A percentile compares a stretch with the other conserved stretches of the same genome.
Evolutionary conservation across 2,329 filamentous ascomycete species (phyloP).

Genomic region (Sarocladiaceae sp.): DNA sequence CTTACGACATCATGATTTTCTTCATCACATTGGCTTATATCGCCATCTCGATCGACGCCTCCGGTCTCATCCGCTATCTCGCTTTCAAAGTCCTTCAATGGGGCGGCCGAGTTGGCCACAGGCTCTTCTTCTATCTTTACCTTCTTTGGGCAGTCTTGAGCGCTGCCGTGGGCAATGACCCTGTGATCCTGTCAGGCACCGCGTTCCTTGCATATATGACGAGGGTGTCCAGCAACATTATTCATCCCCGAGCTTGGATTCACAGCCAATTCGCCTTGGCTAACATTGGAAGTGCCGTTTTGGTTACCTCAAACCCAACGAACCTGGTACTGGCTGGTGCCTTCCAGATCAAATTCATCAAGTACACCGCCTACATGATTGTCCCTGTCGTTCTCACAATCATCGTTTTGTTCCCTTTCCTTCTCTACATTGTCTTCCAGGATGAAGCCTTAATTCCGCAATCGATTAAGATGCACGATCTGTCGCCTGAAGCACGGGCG

Average conservation of each 20-base stretch:
- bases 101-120: constrained; percentile 60
- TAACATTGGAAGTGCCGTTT: constrained; percentile 67
- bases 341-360: constrained; percentile 64
- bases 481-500: constrained; percentile 37
- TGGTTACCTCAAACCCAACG: constrained; percentile 73
- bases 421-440: constrained; percentile 63
- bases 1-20: constrained; percentile 68
- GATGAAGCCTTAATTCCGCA: constrained; percentile 57
- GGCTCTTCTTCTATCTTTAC: constrained; percentile 68
- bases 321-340: constrained; percentile 69
- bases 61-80: constrained; percentile 62
- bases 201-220: constrained; percentile 75
- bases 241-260: constrained; percentile 67
- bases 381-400: constrained; percentile 64
- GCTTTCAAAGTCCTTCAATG: constrained; percentile 65
- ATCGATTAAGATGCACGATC: constrained; percentile 61
- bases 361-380: constrained; percentile 72
- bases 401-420: constrained; percentile 61
- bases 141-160: constrained; percentile 64
- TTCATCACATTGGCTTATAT: constrained; percentile 71
- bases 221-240: constrained; percentile 65
- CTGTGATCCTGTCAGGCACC: constrained; percentile 67
- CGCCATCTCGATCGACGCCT: constrained; percentile 71
- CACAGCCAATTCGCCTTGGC: constrained; percentile 65
- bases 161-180: constrained; percentile 67